phyloP scores from a whole-genome alignment of 345 rosid species.

The Salix brachista region DNA sequence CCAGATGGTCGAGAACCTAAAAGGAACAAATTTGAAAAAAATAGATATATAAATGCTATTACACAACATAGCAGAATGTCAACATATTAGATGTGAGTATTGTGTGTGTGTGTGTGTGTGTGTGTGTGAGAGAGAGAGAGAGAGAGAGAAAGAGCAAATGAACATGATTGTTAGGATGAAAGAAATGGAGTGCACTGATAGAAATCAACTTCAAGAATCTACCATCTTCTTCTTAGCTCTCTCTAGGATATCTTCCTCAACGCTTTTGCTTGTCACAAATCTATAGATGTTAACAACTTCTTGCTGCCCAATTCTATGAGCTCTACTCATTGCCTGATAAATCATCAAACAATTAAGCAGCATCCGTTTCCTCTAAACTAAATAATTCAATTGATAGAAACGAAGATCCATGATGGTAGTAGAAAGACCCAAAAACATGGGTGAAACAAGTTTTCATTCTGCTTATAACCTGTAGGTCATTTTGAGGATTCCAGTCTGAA shows the following conservation, averaged over 20 bases:
- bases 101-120: background rate
- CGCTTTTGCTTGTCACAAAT: slow-evolving; percentile 98
- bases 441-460: slow-evolving; percentile 3
- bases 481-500: slow-evolving; percentile 99
- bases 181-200: slow-evolving; percentile 1
- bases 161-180: background rate
- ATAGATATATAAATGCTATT: background rate
- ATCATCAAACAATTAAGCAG: slow-evolving; percentile 12
- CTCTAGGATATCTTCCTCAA: slow-evolving; percentile 97
- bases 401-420: background rate
- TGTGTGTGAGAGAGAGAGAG: too few relatives aligned
- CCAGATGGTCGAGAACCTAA: slow-evolving; percentile 98
- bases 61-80: background rate
- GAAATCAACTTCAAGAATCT: slow-evolving; percentile 8
- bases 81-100: background rate
- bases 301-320: slow-evolving; percentile 99
- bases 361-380: background rate
- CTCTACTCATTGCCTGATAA: slow-evolving; percentile 98
- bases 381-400: background rate
- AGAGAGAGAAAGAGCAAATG: background rate
- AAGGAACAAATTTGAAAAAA: slow-evolving; percentile 15
- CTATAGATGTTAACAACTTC: slow-evolving; percentile 97
- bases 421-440: background rate
- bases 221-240: slow-evolving; percentile 99
- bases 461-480: slow-evolving; percentile 80